Percentiles rank a stretch among this genome's conserved stretches.
phyloP scores from a whole-genome alignment of 768 basidiomycete species.

The Gyrodon lividus region DNA sequence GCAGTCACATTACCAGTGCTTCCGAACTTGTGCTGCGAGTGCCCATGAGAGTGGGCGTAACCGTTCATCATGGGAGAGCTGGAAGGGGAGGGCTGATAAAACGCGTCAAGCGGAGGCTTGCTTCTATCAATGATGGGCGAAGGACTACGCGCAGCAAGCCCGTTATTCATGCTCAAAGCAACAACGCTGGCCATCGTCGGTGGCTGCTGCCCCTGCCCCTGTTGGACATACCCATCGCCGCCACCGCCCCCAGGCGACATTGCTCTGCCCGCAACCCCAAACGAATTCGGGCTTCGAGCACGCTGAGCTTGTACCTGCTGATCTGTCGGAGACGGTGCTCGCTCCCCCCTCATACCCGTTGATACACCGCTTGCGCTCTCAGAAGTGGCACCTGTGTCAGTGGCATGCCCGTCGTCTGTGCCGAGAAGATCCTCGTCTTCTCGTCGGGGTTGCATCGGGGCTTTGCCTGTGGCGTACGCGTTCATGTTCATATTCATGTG shows the following conservation, averaged over 20 bases:
- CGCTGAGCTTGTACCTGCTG: constrained; percentile 31
- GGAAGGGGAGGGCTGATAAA: constrained; percentile 44
- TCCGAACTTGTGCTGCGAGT: constrained; percentile 35
- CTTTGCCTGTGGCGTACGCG: constrained; percentile 48
- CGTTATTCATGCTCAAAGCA: constrained; percentile 51
- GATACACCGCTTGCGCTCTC: constrained; percentile 37
- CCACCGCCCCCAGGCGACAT: constrained; percentile 54
- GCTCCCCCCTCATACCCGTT: constrained; percentile 34
- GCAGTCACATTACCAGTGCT: constrained; percentile 71
- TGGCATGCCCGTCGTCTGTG: constrained; percentile 50
- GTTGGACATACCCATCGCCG: constrained; percentile 23
- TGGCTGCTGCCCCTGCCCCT: constrained; percentile 22
- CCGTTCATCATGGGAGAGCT: constrained; percentile 51
- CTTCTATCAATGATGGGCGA: constrained; percentile 57
- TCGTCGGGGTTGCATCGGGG: constrained; percentile 47
- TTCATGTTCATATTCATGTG: constrained; percentile 4
- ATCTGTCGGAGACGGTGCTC: constrained; percentile 55
- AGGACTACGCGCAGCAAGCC: constrained; percentile 48
- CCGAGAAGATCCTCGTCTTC: constrained; percentile 39
- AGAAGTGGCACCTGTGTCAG: constrained; percentile 45
- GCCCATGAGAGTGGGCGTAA: constrained; percentile 42
- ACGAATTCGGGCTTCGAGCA: constrained; percentile 60
- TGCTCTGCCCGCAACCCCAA: constrained; percentile 45
- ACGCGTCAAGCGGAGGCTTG: constrained; percentile 60
- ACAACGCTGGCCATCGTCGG: constrained; percentile 57